Base-by-base conservation (phyloP, 2,329 filamentous ascomycete species). In the Curvularia hawaiiensis region DNA sequence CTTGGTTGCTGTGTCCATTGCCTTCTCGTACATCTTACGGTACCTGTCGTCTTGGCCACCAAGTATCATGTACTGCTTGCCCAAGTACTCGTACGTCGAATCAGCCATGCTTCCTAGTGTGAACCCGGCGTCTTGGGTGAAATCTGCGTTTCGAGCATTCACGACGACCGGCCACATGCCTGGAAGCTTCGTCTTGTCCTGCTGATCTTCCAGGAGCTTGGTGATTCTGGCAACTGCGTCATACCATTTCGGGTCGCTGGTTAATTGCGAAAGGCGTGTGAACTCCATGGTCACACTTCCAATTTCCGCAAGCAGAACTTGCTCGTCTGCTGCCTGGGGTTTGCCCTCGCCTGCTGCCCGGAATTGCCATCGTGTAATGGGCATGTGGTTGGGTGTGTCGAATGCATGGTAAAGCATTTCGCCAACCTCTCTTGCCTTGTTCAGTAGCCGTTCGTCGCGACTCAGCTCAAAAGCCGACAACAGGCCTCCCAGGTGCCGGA, bases 371-470 rank as follows among this genome's bases (percentile, higher is more conserved):
- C 79, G 68, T 0, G 79, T 80, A 47, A 80, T 75, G 5, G 94
- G 93, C 91, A 98, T 96, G 66, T 92, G 87, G 75, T 98, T 97
- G 0, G 93, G 93, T 0, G 94, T 97, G 76, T 96, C 92, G 68
- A 96, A 96, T 4, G 90, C 85, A 52, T 89, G 87, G 79, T 93
- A 92, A 31, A 96, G 79, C 59, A 96, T 84, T 67, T 94, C 90
- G 39, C 87, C 92, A 26, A 95, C 84, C 76, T 94, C 89, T 35
- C 89, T 82, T 1, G 92, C 90, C 77, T 96, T 95, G 52, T 88
- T 85, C 31, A 96, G 81, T 11, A 96, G 81, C 24, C 89, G 80
- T 20, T 83, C 78, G 68, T 96, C 89, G 60, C 85, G 89, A 51
- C 90, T 93, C 54, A 97, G 83, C 77, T 98, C 94, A 73, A 94